Evolutionary conservation across 1,284 basidiomycete species (phyloP), one percentile per base, ranked within the genome.

Genomic region (Spongiforma sp.): DNA sequence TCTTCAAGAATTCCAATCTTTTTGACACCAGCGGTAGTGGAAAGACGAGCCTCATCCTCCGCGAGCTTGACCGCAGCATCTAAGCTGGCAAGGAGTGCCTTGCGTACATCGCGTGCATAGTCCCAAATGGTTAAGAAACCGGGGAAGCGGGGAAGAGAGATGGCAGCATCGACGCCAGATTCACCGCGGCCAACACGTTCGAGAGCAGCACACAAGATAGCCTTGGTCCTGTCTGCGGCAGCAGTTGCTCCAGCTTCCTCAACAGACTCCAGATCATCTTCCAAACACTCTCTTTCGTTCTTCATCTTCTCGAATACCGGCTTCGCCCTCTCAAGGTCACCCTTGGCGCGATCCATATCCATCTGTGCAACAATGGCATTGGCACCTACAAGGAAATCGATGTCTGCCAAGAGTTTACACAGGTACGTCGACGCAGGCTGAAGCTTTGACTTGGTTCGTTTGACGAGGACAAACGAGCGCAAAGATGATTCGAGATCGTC

Each of bases 361-460:
- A 85, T 78, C 66, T 91, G 84, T 3, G 98, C 96, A 21, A 96
- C 89, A 64, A 95, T 87, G 14, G 90, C 86, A 76, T 99, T 99
- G 67, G 95, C 89, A 14, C 89, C 85, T 11, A 93, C 92, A 63
- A 99, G 89, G 36, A 98, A 83, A 68, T 95, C 92, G 52, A 99
- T 84, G 76, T 99, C 98, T 61, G 89, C 84, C 60, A 99, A 86
- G 26, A 99, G 85, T 73, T 98, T 93, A 66, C 87, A 86, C 64
- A 99, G 86, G 79, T 98, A 99, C 24, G 95, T 98, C 68, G 93
- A 90, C n/a, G 92, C 96, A 3, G 98, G 98, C 53, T 94, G 89
- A 54, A 99, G 90, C 82, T 99, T 99, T 54, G 95, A 98, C 80
- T 95, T 96, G 43, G 93, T 88, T 33, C 98, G 91, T 82, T 99